Evolutionary conservation across 2,329 filamentous ascomycete genomes (phyloP).

Genomic region (Claviceps cyperi): DNA sequence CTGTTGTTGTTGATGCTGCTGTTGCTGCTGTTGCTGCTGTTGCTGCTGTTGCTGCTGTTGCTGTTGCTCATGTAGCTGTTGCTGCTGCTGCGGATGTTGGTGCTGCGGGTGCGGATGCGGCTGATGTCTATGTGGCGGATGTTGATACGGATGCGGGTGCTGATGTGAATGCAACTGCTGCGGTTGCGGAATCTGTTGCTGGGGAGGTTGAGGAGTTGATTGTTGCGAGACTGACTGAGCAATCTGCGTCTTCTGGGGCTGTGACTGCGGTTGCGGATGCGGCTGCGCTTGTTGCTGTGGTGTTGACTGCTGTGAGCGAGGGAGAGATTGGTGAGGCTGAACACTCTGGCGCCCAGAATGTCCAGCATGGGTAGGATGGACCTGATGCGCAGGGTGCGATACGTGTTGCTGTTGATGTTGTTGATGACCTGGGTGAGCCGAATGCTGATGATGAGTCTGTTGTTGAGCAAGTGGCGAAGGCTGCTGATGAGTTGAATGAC

Average conservation of each 20-base stretch:
- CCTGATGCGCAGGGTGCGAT: conserved; percentile 15
- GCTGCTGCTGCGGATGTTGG: conserved; percentile 9
- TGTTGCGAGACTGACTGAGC: conserved; percentile 8
- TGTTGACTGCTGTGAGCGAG: conserved; percentile 17
- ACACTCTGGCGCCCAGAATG: conserved; percentile 14
- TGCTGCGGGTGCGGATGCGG: not conserved
- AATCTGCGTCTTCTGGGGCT: conserved; percentile 9
- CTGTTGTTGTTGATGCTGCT: conserved; percentile 16
- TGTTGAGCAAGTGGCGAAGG: conserved; percentile 10
- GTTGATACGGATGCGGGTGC: conserved; percentile 15
- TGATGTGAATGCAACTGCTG: conserved; percentile 4
- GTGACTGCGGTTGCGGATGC: conserved; percentile 10
- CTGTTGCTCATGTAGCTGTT: conserved; percentile 20
- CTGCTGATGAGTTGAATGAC: conserved; percentile 12
- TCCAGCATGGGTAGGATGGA: conserved; percentile 8
- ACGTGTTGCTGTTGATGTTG: conserved; percentile 10
- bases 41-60: not conserved
- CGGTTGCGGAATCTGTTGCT: conserved; percentile 10
- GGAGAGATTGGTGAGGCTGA: conserved; percentile 10
- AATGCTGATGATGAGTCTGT: conserved; percentile 15
- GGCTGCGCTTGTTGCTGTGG: conserved; percentile 14
- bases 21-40: not conserved
- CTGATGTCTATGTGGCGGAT: conserved; percentile 15
- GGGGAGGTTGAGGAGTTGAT: conserved; percentile 11
- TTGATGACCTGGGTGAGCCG: conserved; percentile 9